Base-by-base conservation (phyloP, 2,329 filamentous ascomycete genomes). In the Monosporascus sp. region DNA sequence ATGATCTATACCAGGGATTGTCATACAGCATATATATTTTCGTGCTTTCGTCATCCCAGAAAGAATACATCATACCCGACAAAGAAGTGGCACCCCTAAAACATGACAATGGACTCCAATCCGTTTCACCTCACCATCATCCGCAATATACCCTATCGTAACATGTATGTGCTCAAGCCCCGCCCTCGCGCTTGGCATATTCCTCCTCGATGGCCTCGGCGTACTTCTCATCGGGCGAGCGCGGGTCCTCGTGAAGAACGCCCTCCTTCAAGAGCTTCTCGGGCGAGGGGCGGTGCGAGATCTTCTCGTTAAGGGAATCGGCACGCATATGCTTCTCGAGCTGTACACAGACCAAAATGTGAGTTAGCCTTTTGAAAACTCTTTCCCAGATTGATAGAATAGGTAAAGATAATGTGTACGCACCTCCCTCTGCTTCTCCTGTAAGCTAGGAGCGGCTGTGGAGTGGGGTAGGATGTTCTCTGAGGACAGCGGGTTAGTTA, bases 241-340 rank as follows among this genome's bases (percentile, higher is more conserved):
- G 78, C 2, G 83, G 83, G 62, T 88, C 84, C 60, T 87, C 82
- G 54, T 82, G 83, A 59, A 97, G 74, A 52, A 97, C 89, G 5
- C 91, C 91, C 61, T 88, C 85, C 65, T 88, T 85, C 54, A 96
- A 78, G 57, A 96, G 76, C 49, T 87, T 80, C 60, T 91, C 89
- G 11, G 89, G 87, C 37, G 82, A 78, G 1, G 92, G 92, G 20
- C 92, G 81, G 63, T 87, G 80, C 65, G 87, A 82, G 57, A 97
- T 84, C 70, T 92, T 92, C 66, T 95, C 90, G 71, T 96, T 94
- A 57, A 97, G 79, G 52, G 81, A 87, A 70, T 96, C 89, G 55
- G 85, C 88, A 15, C 88, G 83, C 91, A 97, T 96, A 70, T 90
- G 87, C 69, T 86, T 90, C 71, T 91, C 84, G 43, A 97, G 84